phyloP scores from a whole-genome alignment of 2,329 filamentous ascomycete species.

The Cordyceps cicadae region DNA sequence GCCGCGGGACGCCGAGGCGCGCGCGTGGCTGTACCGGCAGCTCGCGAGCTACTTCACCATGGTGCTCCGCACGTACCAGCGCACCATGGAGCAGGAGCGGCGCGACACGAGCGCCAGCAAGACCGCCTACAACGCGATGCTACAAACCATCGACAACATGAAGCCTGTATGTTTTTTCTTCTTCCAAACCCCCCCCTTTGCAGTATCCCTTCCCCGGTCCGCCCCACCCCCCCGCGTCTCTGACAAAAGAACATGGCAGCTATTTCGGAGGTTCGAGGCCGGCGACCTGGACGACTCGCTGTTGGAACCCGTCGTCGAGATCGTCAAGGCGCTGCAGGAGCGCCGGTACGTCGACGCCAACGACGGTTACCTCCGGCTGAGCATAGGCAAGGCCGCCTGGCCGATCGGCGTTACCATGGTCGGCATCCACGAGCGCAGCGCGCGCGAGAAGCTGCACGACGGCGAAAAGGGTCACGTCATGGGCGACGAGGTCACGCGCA shows the following conservation, averaged over 20 bases:
- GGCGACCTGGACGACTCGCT: slow-evolving; percentile 70
- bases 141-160: slow-evolving; percentile 81
- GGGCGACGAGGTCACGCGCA: slow-evolving; percentile 90
- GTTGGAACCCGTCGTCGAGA: slow-evolving; percentile 77
- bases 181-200: too few species aligned
- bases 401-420: slow-evolving; percentile 99
- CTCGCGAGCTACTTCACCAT: slow-evolving; percentile 93
- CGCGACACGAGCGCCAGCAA: slow-evolving; percentile 67
- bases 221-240: too few species aligned
- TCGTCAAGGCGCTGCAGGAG: slow-evolving; percentile 83
- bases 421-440: slow-evolving; percentile 94
- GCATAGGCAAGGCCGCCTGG: slow-evolving; percentile 96
- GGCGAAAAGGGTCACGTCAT: slow-evolving; percentile 88
- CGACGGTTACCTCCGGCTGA: slow-evolving; percentile 84
- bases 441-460: slow-evolving; percentile 89
- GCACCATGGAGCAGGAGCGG: slow-evolving; percentile 60
- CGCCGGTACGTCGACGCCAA: slow-evolving; percentile 93
- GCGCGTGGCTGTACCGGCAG: slow-evolving; percentile 72
- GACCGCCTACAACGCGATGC: slow-evolving; percentile 74
- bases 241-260: slow-evolving; percentile 23
- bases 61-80: slow-evolving; percentile 82
- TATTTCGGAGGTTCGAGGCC: slow-evolving; percentile 85
- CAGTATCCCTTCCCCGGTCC: background rate
- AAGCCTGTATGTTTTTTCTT: slow-evolving; percentile 46
- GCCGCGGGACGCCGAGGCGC: slow-evolving; percentile 54